Evolutionary conservation across 177 flowering plant genomes (phyloP), one percentile per base, ranked within the genome.

Genomic region (Vitis hybrid): DNA sequence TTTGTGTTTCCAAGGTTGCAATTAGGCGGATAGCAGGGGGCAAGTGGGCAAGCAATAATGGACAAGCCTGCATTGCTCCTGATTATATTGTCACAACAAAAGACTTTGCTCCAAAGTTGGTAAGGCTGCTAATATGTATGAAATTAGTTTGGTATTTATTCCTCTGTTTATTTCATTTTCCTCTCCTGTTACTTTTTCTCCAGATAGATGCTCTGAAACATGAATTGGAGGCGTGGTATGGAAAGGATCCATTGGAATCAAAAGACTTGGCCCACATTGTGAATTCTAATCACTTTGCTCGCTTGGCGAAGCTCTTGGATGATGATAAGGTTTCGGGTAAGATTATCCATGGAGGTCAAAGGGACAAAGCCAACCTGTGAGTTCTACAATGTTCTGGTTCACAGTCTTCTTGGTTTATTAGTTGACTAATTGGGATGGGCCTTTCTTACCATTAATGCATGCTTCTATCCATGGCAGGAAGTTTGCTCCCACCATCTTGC

Each of bases 401-500:
- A 19, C 51, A 48, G 22, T 50, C 26, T 10, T 13, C 16, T 7
- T 8, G 33, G 19, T 29, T 72, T 39, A 11, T 56, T 59, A 18
- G 31, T 55, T 59, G 2, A 60, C 62, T 59, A 69, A 5, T 14
- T 64, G 39, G 48, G 22, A 59, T 29, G 53, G 50, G 50, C 51
- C 49, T 58, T 20, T 52, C 14, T 4, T 31, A 56, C 26, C 45
- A 49, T 22, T 55, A 15, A 10, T n/a, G 2, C 20, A 51, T 76
- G 16, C 65, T 55, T 59, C 15, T 69, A 65, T 71, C 20, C 20
- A 45, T 68, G 74, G 55, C 86, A 92, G 98, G 72, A 81, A 72
- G 68, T 91, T 95, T 75, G 83, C 91, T 77, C 99, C 99, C 26
- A 91, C 99, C 55, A 68, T 95, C 53, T 74, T 95, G 75, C 72